Percentiles rank a stretch among this genome's conserved stretches.
These are phyloP conservation scores for Abrus pulchellus DNA, from an alignment of 306 rosid genomes.

Conservation along the genomic window DNA sequence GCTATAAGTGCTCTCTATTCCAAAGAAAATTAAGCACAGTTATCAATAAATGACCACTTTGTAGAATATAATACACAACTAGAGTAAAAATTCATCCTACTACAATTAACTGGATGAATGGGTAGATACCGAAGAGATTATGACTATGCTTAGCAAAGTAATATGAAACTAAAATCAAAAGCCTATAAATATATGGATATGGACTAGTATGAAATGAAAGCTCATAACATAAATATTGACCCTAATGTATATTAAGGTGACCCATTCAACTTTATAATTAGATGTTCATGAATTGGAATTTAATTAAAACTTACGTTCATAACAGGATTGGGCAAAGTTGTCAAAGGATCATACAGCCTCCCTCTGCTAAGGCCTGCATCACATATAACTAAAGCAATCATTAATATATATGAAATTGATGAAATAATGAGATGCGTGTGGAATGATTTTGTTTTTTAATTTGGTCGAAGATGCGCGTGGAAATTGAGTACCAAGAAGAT, in stretches of 20 bases:
- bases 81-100: background rate
- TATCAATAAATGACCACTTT: background rate
- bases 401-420: background rate
- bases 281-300: background rate
- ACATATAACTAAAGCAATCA: conserved; percentile 1
- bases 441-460: background rate
- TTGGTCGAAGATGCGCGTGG: too few species aligned
- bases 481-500: background rate
- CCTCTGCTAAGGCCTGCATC: background rate
- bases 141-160: background rate
- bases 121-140: background rate
- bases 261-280: conserved; percentile 4
- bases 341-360: background rate
- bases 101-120: background rate
- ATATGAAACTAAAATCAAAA: background rate
- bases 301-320: conserved; percentile 11
- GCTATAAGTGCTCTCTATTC: background rate
- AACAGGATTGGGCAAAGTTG: background rate
- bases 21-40: background rate
- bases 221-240: background rate
- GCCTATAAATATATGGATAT: background rate
- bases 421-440: background rate
- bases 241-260: background rate
- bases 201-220: background rate
- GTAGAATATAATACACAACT: background rate